Percentiles rank a stretch among this genome's conserved stretches.
Evolutionary conservation across 2,329 filamentous ascomycete species (phyloP).

Genomic region (Trichoderma harzianum): DNA sequence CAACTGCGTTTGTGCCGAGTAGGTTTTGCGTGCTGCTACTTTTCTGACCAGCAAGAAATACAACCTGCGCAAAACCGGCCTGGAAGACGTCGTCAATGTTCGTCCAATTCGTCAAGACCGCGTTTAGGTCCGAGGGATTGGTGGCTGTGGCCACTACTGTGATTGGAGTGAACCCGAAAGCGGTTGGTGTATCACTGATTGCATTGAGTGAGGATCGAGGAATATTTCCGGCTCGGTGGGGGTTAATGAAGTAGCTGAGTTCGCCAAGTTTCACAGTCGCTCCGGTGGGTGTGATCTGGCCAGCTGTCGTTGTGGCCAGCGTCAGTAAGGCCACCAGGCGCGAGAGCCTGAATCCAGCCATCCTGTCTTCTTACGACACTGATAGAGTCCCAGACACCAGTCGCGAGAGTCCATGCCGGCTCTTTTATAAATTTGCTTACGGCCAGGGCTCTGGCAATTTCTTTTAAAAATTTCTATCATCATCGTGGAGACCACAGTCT

Average conservation of each 20-base stretch:
- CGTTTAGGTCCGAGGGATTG: background rate
- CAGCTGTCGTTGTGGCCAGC: background rate
- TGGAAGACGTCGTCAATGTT: background rate
- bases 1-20: background rate
- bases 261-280: background rate
- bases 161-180: background rate
- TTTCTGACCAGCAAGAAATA: background rate
- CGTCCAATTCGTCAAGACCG: background rate
- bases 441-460: rapidly evolving
- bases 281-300: background rate
- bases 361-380: background rate
- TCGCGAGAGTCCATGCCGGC: background rate
- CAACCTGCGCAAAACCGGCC: background rate
- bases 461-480: background rate
- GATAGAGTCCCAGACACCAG: background rate
- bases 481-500: background rate
- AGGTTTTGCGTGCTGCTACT: background rate
- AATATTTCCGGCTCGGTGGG: background rate
- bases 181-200: background rate
- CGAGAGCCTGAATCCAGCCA: background rate
- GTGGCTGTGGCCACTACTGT: background rate
- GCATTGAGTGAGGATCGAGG: background rate
- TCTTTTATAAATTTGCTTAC: background rate
- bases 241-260: background rate
- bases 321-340: background rate